Evolutionary conservation across 345 rosid genomes (phyloP), one percentile per base, ranked within the genome.

Genomic region (Melaleuca quinquenervia): DNA sequence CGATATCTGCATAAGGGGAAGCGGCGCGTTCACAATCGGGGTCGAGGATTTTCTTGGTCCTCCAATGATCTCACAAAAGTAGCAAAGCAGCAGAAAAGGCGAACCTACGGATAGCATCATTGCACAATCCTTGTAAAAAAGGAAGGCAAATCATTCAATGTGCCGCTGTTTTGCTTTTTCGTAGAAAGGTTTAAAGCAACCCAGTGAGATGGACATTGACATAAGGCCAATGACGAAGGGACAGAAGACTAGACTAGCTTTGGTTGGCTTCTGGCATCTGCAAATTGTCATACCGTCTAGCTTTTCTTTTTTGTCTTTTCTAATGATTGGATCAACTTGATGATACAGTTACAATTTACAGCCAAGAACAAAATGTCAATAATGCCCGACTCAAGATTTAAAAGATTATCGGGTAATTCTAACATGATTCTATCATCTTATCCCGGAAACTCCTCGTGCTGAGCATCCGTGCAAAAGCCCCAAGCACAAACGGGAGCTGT

Each of bases 81-180:
- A 16, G 32, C 10, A 54, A 54, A 26, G 56, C 44, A 83, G 50
- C 36, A 41, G 20, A 83, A 85, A 52, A 89, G 76, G 41, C 3
- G 20, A 55, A 26, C 84, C 78, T 51, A 89, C 80, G 48, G 49
- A 60, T 52, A 48, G 84, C 84, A 89, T 75, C n/a, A 86, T 84
- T 83, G 87, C 82, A 83, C 84, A 16, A 82, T 74, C 56, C 74
- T 58, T 21, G 56, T 5, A 27, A 9, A 27, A 70, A 86, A 74
- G 80, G 20, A 60, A 13, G 18, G 82, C 29, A 85, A 48, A 82
- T 74, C 45, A 56, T 74, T 82, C 85, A 26, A 70, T 21, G 48
- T 45, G 9, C 10, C 50, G 74, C 56, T 49, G 50, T 70, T 86
- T 74, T 86, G 54, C 56, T 49, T 55, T 83, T 85, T 85, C 44